A percentile compares a stretch with the other conserved stretches of the same genome.
phyloP scores from a whole-genome alignment of 2,329 filamentous ascomycete genomes.

The Colletotrichum brevisporum region DNA sequence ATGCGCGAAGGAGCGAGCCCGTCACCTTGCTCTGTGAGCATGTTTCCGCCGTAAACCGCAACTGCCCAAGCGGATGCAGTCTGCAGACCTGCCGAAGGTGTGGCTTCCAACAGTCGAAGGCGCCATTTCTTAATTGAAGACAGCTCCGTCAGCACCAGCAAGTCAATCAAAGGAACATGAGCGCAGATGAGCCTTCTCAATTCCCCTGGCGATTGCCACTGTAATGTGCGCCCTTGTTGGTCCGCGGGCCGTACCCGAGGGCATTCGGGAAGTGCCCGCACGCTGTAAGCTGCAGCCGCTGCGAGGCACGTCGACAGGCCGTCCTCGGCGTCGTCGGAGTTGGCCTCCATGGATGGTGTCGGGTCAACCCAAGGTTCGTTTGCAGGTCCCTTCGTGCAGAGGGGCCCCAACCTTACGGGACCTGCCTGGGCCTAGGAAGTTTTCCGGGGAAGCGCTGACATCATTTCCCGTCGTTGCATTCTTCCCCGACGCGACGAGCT shows the following conservation, averaged over 20 bases:
- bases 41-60: background rate
- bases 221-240: too few species aligned
- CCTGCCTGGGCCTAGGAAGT: background rate
- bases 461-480: background rate
- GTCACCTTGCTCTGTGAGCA: background rate
- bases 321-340: background rate
- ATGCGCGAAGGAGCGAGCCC: slow-evolving; percentile 11
- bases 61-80: slow-evolving; percentile 4
- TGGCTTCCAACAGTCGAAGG: slow-evolving; percentile 10
- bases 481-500: background rate
- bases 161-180: slow-evolving; percentile 6
- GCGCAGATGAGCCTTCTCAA: background rate
- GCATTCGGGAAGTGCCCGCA: background rate
- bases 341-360: background rate
- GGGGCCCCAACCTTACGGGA: background rate
- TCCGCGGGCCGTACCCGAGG: background rate
- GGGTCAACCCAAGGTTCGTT: slow-evolving; percentile 16
- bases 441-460: background rate
- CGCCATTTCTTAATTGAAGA: background rate
- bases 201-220: background rate
- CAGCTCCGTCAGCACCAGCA: background rate
- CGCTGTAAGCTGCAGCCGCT: slow-evolving; percentile 17
- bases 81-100: background rate
- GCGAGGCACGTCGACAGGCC: background rate
- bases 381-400: slow-evolving; percentile 26